These are phyloP conservation scores for Hanseniaspora osmophila DNA, from an alignment of 805 yeast species.

Conservation along the genomic window DNA sequence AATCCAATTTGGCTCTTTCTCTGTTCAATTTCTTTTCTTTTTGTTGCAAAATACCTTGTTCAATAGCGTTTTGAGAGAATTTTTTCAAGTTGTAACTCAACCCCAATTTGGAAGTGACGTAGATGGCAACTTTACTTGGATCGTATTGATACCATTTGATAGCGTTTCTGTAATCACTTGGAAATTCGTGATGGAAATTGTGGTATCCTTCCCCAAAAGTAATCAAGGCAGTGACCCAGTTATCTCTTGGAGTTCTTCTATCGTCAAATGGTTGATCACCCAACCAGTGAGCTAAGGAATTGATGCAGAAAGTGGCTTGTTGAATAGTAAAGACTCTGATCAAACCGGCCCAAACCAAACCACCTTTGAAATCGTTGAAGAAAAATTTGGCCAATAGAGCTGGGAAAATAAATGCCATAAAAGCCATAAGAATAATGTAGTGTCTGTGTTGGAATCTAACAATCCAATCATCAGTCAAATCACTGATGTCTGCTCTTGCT, in stretches of 20 bases:
- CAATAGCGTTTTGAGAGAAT: constrained; percentile 67
- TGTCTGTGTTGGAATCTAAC: constrained; percentile 75
- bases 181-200: constrained; percentile 84
- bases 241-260: constrained; percentile 78
- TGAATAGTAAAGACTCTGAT: constrained; percentile 57
- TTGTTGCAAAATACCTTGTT: constrained; percentile 71
- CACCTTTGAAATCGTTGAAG: constrained; percentile 55
- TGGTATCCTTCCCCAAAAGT: constrained; percentile 87
- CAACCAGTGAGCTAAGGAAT: constrained; percentile 76
- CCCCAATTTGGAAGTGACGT: constrained; percentile 46
- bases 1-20: constrained; percentile 45
- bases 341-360: constrained; percentile 64
- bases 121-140: constrained; percentile 61
- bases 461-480: constrained; percentile 64
- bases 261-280: constrained; percentile 81
- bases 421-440: constrained; percentile 46
- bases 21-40: constrained; percentile 66
- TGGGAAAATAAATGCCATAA: constrained; percentile 51
- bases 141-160: constrained; percentile 80
- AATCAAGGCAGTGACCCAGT: constrained; percentile 63
- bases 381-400: constrained; percentile 38
- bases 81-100: constrained; percentile 60
- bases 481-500: constrained; percentile 73
- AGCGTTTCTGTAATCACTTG: constrained; percentile 79
- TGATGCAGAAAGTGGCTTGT: constrained; percentile 78